phyloP scores from a whole-genome alignment of 352 stramenopile genomes.

The Pythium phragmiticola region DNA sequence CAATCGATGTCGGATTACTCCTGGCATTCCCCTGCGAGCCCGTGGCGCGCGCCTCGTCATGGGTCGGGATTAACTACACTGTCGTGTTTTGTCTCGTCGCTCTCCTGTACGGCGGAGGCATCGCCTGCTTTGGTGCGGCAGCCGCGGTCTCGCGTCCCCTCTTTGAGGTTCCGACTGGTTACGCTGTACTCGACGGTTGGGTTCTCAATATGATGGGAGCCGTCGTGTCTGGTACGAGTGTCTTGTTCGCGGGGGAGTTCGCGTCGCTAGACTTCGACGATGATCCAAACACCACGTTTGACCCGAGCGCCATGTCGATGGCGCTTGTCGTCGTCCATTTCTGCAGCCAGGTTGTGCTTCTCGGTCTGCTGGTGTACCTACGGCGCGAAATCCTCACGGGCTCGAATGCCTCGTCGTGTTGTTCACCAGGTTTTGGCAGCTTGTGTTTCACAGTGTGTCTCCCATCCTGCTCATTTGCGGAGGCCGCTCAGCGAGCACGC shows the following conservation, averaged over 20 bases:
- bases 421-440: background rate
- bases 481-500: background rate
- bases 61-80: constrained; percentile 1
- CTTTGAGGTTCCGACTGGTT: background rate
- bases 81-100: background rate
- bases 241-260: background rate
- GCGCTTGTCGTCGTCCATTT: background rate
- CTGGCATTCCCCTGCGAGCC: background rate
- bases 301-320: background rate
- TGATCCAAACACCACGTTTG: background rate
- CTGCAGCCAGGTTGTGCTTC: background rate
- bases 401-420: background rate
- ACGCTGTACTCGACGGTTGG: background rate
- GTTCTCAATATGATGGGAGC: background rate
- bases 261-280: background rate
- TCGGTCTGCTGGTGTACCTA: background rate
- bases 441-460: background rate
- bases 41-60: background rate
- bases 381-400: background rate
- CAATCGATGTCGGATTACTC: background rate
- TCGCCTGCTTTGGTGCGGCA: background rate
- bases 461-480: background rate
- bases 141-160: background rate
- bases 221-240: background rate
- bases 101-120: background rate